Evolutionary conservation across 2,329 filamentous ascomycete genomes (phyloP).

Genomic region (Trichoderma cornu-damae): DNA sequence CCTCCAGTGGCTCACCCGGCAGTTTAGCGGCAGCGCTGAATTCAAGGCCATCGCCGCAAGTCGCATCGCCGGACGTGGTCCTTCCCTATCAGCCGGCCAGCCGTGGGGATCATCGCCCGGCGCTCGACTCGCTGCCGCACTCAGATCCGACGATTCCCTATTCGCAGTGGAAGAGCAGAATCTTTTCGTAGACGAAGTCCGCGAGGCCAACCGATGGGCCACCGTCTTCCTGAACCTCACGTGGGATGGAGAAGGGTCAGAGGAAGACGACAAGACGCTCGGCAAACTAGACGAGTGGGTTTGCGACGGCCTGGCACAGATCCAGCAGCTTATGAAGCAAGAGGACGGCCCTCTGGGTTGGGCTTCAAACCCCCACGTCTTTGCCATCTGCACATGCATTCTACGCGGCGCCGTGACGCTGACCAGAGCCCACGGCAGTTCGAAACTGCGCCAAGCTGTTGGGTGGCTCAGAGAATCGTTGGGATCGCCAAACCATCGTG

Average conservation of each 20-base stretch:
- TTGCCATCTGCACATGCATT: conserved; percentile 53
- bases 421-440: conserved; percentile 14
- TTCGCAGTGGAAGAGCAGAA: conserved; percentile 93
- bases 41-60: conserved; percentile 40
- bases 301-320: conserved; percentile 33
- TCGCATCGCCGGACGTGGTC: conserved; percentile 35
- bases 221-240: conserved; percentile 38
- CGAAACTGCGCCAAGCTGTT: conserved; percentile 20
- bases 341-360: conserved; percentile 67
- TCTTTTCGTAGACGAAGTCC: conserved; percentile 78
- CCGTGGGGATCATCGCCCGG: conserved; percentile 30
- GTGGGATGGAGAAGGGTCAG: conserved; percentile 20
- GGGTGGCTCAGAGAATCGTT: conserved; percentile 9
- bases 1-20: conserved; percentile 38
- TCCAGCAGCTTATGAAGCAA: conserved; percentile 41
- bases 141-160: conserved; percentile 59
- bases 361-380: conserved; percentile 63
- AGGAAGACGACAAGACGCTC: conserved; percentile 21
- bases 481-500: background rate
- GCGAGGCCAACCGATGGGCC: conserved; percentile 68
- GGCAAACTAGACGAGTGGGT: conserved; percentile 44
- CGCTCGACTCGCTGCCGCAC: conserved; percentile 40
- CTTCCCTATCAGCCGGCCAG: conserved; percentile 19
- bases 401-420: conserved; percentile 38
- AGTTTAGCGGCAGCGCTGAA: conserved; percentile 31